These are phyloP conservation scores for Aegilops longissima DNA, from an alignment of 176 grass and related monocot genomes.

Conservation along the genomic window DNA sequence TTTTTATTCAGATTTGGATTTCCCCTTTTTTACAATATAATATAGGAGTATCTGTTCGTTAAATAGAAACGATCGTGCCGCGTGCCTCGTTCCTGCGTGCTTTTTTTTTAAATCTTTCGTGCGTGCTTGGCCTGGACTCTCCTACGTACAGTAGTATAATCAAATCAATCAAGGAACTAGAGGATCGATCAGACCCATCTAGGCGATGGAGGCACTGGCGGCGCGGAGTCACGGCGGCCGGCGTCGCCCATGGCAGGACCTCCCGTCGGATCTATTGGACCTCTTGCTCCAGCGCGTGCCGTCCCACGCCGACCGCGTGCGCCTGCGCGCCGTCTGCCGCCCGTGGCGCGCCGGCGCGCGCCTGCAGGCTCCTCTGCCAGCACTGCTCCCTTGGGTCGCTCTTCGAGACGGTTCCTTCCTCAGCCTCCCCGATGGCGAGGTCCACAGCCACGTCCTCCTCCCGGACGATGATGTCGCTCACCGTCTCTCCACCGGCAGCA, in stretches of 20 bases:
- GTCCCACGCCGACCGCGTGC: conserved; percentile 14
- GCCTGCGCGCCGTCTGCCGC: conserved; percentile 6
- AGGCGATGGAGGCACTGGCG: not conserved
- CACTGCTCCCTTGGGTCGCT: not conserved
- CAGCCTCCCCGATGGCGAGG: not conserved
- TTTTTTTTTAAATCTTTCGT: too few species aligned
- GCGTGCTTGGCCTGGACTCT: too few species aligned
- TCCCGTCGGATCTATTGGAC: not conserved
- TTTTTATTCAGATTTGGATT: too few species aligned
- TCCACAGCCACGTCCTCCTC: not conserved
- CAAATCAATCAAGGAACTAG: too few species aligned
- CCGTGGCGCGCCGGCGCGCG: not conserved
- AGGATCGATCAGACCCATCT: too few species aligned
- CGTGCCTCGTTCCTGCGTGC: too few species aligned
- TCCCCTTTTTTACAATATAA: too few species aligned
- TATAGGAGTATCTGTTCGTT: too few species aligned
- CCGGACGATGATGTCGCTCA: not conserved
- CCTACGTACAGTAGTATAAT: too few species aligned
- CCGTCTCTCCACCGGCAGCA: not conserved
- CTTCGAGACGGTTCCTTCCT: not conserved
- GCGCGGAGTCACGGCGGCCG: not conserved
- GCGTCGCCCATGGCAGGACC: conserved; percentile 12
- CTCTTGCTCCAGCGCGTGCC: not conserved
- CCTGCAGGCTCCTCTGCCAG: not conserved
- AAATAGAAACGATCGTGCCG: too few species aligned